Percentiles rank a stretch among this genome's conserved stretches.
phyloP scores from a whole-genome alignment of 495 filamentous ascomycete genomes.

The Penicillium riverlandense region DNA sequence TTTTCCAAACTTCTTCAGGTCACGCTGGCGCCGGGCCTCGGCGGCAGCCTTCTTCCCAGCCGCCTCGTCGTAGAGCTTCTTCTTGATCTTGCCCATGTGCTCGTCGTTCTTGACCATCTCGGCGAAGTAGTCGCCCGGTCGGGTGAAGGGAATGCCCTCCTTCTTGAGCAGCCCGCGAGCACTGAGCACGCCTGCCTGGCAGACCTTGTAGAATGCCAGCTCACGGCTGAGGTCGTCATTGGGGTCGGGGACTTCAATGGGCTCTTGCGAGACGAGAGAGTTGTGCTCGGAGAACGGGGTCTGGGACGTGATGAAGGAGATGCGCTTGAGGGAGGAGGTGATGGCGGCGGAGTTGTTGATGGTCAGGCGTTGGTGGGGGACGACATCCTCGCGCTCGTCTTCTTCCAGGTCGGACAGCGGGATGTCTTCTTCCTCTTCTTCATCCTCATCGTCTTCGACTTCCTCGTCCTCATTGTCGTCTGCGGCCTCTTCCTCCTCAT shows the following conservation, averaged over 20 bases:
- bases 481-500: slow-evolving; percentile 21
- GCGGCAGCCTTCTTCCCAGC: slow-evolving; percentile 84
- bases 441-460: slow-evolving; percentile 37
- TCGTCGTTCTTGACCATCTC: slow-evolving; percentile 98
- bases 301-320: slow-evolving; percentile 53
- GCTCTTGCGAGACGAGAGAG: slow-evolving; percentile 46
- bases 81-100: slow-evolving; percentile 94
- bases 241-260: slow-evolving; percentile 55
- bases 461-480: slow-evolving; percentile 28
- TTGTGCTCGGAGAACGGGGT: slow-evolving; percentile 62
- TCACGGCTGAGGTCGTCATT: slow-evolving; percentile 87
- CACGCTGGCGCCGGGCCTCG: slow-evolving; percentile 85
- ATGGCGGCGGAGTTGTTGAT: slow-evolving; percentile 96
- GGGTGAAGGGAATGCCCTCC: slow-evolving; percentile 75
- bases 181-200: slow-evolving; percentile 65
- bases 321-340: slow-evolving; percentile 65
- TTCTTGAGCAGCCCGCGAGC: slow-evolving; percentile 68
- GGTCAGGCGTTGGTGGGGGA: slow-evolving; percentile 85
- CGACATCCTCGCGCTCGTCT: slow-evolving; percentile 75
- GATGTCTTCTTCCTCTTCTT: slow-evolving; percentile 55
- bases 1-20: slow-evolving; percentile 99
- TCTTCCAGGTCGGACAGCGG: slow-evolving; percentile 78
- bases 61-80: slow-evolving; percentile 87
- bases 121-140: slow-evolving; percentile 91
- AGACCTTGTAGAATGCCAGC: slow-evolving; percentile 88